These are phyloP conservation scores for Phlebopus sp. DNA, from an alignment of 1,284 basidiomycete species.

Conservation along the genomic window DNA sequence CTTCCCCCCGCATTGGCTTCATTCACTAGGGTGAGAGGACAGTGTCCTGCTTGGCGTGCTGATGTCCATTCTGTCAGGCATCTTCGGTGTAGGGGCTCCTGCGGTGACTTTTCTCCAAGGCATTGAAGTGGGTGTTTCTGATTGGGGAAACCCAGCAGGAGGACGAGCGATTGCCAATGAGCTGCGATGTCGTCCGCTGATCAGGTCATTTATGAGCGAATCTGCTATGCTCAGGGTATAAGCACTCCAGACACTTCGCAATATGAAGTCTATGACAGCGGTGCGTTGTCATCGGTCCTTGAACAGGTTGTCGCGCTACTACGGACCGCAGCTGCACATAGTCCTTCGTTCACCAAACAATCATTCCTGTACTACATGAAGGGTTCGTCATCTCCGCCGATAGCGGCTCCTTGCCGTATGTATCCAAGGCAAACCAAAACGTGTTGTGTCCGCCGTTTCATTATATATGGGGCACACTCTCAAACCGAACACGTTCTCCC, in stretches of 20 bases:
- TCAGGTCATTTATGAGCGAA: constrained; percentile 56
- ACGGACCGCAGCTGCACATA: constrained; percentile 7
- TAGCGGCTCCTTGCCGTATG: constrained; percentile 1
- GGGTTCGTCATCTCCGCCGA: constrained; percentile 8
- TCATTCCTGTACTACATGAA: too few relatives aligned
- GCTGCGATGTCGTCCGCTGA: constrained; percentile 47
- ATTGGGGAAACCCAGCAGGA: constrained; percentile 52
- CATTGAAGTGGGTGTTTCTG: constrained; percentile 59
- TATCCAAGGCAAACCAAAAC: not conserved
- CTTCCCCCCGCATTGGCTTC: too few relatives aligned
- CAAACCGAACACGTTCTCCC: constrained; percentile 6
- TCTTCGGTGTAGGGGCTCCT: constrained; percentile 55
- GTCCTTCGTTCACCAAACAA: constrained; percentile 13
- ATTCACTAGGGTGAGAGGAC: too few relatives aligned
- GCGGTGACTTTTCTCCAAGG: constrained; percentile 52
- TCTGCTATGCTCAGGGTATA: constrained; percentile 43
- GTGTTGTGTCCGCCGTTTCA: constrained; percentile 1
- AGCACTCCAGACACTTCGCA: constrained; percentile 42
- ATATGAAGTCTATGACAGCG: constrained; percentile 36
- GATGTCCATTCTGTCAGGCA: constrained; percentile 40
- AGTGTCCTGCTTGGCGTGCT: not conserved
- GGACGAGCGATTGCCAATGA: constrained; percentile 56
- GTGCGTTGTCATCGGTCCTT: constrained; percentile 6
- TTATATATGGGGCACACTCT: not conserved
- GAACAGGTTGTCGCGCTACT: constrained; percentile 2